Conservation (phyloP, 768 basidiomycete species). For the Leccinum longicurvipes region DNA sequence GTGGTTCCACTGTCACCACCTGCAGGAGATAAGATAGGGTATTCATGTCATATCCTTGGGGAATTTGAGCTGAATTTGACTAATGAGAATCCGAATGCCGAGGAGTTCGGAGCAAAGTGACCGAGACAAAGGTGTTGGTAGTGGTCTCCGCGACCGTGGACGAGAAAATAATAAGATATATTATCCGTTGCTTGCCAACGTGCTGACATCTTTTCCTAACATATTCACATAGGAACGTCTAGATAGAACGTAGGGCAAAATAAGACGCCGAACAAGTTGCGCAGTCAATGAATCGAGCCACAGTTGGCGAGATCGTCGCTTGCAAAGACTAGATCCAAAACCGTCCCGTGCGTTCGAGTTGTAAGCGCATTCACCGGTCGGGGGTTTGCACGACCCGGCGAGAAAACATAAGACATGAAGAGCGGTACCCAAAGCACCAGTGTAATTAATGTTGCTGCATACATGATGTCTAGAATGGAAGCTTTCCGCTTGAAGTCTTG, state of each 20-base stretch:
- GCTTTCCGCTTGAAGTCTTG: constrained; percentile 46
- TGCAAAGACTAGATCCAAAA: neutral
- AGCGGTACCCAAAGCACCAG: neutral
- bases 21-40: neutral
- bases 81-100: neutral
- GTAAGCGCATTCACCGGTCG: neutral
- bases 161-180: neutral
- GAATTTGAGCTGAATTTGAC: neutral
- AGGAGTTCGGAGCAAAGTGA: neutral
- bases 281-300: neutral
- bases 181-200: neutral
- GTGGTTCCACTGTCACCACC: neutral
- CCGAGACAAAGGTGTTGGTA: neutral
- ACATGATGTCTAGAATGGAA: constrained; percentile 51
- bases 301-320: neutral
- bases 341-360: neutral
- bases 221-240: neutral
- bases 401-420: too few species aligned
- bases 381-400: neutral
- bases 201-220: neutral
- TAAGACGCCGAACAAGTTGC: neutral
- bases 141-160: neutral
- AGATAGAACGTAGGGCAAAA: neutral
- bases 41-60: neutral
- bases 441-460: constrained; percentile 5